Evolutionary conservation across 1,139 yeast genomes (phyloP), one percentile per base, ranked within the genome.

Genomic region (Diutina rugosa): DNA sequence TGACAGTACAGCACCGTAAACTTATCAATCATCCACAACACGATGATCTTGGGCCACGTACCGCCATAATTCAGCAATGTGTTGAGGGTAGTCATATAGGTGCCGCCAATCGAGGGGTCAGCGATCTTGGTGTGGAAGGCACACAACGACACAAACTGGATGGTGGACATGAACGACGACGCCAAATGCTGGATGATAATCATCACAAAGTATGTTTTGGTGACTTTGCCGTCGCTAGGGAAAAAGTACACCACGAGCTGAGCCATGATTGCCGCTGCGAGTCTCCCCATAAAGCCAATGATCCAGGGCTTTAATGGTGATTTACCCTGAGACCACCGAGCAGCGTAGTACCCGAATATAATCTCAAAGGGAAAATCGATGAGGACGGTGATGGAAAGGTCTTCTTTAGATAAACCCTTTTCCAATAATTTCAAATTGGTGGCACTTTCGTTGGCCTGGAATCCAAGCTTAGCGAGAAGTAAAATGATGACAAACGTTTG

Each of bases 341-440:
- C 99, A 1, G 96, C 96, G 64, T 90, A 91, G 68, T 90, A 93
- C 0, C 99, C 98, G 71, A 93, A 91, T 3, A 93, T 71, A 68
- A 93, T 86, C 68, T 95, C 99, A 70, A 93, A 90, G 7, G 99
- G 99, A 70, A 93, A 93, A 67, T 93, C 97, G 56, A 95, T 88
- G 56, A 93, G 72, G 0, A 93, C 99, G 0, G 97, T 89, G 16
- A 93, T 81, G 1, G 98, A 95, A 54, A 93, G 76, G 67, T 93
- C 98, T 68, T 93, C 99, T 65, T 91, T 89, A 45, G 95, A 84
- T 56, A 93, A 81, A 0, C 99, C 99, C 65, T 86, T 87, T 67
- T 93, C 99, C n/a, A 93, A 73, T 30, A 95, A 74, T 66, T 91
- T 93, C 63, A 93, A 77, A 65, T 91, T 91, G 1, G 99, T 93